Evolutionary conservation across 306 rosid genomes (phyloP).

Genomic region (Clitoria ternatea): DNA sequence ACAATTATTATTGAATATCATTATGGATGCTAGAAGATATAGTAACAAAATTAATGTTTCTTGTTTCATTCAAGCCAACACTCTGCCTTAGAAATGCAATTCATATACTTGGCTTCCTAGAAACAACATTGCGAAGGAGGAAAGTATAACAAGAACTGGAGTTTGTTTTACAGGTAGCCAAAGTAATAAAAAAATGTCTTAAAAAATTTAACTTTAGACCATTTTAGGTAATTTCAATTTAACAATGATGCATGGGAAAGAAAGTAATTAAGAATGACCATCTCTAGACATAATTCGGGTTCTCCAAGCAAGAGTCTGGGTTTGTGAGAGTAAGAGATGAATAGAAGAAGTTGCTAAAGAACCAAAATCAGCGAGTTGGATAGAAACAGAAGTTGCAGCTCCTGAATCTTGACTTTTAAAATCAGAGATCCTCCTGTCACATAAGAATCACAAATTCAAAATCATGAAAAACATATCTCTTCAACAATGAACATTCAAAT

Average conservation of each 20-base stretch:
- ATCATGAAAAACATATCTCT: constrained; percentile 13
- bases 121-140: neutral
- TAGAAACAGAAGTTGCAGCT: constrained; percentile 45
- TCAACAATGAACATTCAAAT: neutral
- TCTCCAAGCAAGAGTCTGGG: constrained; percentile 65
- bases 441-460: constrained; percentile 23
- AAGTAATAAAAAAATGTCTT: constrained; percentile 13
- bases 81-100: constrained; percentile 7
- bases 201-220: neutral
- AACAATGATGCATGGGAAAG: constrained; percentile 5
- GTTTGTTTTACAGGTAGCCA: constrained; percentile 13
- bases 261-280: constrained; percentile 43
- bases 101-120: neutral
- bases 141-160: neutral
- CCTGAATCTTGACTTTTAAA: constrained; percentile 43
- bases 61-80: neutral
- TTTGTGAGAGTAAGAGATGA: constrained; percentile 41
- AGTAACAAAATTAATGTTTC: neutral
- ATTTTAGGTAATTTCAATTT: constrained; percentile 4
- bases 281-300: constrained; percentile 57
- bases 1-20: neutral
- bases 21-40: neutral
- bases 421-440: constrained; percentile 52
- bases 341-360: constrained; percentile 59
- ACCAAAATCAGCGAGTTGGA: constrained; percentile 62